phyloP scores from a whole-genome alignment of 352 stramenopile genomes.

The Phytophthora multivora region DNA sequence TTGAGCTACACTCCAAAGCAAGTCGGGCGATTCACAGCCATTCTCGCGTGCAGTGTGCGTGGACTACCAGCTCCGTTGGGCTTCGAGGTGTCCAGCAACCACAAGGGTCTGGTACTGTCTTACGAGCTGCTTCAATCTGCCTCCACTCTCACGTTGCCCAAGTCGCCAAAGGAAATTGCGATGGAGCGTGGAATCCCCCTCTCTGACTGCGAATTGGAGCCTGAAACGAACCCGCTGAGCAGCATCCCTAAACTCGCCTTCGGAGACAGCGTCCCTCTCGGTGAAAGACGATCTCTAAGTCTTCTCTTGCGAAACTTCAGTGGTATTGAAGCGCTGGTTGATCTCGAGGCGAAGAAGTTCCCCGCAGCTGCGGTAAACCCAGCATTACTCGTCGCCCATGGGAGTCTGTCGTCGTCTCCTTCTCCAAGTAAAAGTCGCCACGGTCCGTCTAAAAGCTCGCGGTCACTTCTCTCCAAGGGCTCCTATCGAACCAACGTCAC shows the following conservation, averaged over 20 bases:
- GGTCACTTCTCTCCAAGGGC: constrained; percentile 7
- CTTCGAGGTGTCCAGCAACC: constrained; percentile 62
- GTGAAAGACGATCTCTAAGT: constrained; percentile 49
- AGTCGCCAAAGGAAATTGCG: constrained; percentile 47
- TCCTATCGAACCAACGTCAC: constrained; percentile 6
- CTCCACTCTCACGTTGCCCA: constrained; percentile 16
- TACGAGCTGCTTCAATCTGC: constrained; percentile 58
- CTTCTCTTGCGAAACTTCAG: constrained; percentile 82
- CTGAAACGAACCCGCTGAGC: constrained; percentile 40
- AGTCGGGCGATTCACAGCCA: constrained; percentile 48
- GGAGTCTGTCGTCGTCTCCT: background rate
- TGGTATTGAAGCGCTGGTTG: constrained; percentile 66
- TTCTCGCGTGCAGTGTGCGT: constrained; percentile 69
- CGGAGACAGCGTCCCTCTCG: constrained; percentile 61
- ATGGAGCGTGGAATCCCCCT: constrained; percentile 43
- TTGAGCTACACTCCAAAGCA: constrained; percentile 68
- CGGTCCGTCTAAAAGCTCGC: background rate
- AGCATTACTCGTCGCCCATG: background rate
- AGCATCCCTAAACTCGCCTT: constrained; percentile 63
- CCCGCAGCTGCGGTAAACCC: constrained; percentile 15
- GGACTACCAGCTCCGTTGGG: constrained; percentile 64
- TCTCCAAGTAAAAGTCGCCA: constrained; percentile 16
- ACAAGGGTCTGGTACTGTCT: constrained; percentile 81
- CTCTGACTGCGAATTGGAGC: constrained; percentile 52
- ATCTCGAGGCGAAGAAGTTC: constrained; percentile 70